Base-by-base conservation (phyloP, 768 basidiomycete genomes). In the Pleurotus citrinopileatus region DNA sequence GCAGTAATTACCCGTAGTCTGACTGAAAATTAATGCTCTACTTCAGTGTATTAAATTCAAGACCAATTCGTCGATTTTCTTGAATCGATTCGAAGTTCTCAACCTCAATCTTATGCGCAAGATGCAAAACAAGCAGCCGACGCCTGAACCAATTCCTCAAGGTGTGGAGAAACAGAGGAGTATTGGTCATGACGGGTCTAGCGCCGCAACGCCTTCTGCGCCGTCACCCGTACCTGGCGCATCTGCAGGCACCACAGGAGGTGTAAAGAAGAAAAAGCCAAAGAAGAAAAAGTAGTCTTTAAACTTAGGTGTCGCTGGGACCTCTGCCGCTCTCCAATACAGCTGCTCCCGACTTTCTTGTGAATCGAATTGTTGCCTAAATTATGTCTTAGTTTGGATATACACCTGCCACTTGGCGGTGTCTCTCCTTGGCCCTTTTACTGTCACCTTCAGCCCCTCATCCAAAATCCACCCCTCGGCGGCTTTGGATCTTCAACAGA, bases 21-120 rank as follows among this genome's bases (percentile, higher is more conserved):
- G n/a, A 15, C 17, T 26, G 28, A 28, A 5, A 27, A 26, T n/a
- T 25, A 4, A 15, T 20, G 13, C 44, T 42, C 43, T 15, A 42
- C 37, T 22, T 52, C 66, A 98, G 96, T 96, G 94, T 68, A 78
- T 98, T 61, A 97, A 95, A 70, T 98, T 96, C 78, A 94, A 95
- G 70, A 96, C 95, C 1, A 86, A 87, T 61, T 97, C 94, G 2
- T 92, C 91, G 47, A 87, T 96, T 65, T 93, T 92, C 72, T 86
- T 98, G 59, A 97, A 98, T 77, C 89, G 95, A 60, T 98, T 98
- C 73, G 94, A 98, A 70, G 80, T 87, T 5, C 79, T 98, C 57
- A 97, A 96, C 65, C 79, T 89, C 38, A 83, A 88, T 5, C 75
- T 97, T 50, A 89, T 93, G 76, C 81, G 86, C 62, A 89, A 88